Evolutionary conservation across 768 basidiomycete genomes (phyloP), one percentile per base, ranked within the genome.

Genomic region (Auriscalpium vulgare): DNA sequence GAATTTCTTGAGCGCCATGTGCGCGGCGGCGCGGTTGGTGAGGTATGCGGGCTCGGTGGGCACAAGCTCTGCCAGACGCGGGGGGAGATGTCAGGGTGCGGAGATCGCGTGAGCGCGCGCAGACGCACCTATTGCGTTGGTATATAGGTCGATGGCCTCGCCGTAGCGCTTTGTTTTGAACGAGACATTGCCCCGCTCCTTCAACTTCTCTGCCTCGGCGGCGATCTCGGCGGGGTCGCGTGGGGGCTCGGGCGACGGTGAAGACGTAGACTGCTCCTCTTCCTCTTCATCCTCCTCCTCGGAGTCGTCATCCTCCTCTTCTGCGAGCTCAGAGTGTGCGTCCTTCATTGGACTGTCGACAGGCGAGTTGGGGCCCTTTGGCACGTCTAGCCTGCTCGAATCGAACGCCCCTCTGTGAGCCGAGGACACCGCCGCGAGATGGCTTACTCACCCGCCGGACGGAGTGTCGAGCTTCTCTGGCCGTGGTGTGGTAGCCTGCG

Each of bases 1-100:
- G 75, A 87, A 94, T 37, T 81, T 81, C 66, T 92, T 91, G 51
- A 88, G 66, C 0, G 83, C 81, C 81, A 95, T 94, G 66, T 85
- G 81, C 2, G 91, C 85, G 0, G 92, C 91, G 0, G 92, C 91
- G 34, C 91, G 83, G 68, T 95, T 95, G 0, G 90, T 89, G 59
- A 86, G 74, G 65, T 87, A 94, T 3, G 87, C 78, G 0, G 91
- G 82, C 68, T 93, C 87, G 1, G 62, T 60, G 3, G 68, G 55
- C n/a, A 60, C 56, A 11, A 68, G 54, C 9, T 67, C 71, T 71
- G 43, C 16, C n/a, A 17, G n/a, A 13, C 13, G 21, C 9, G 17
- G 11, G 29, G 50, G n/a, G 36, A 43, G 7, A 38, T 17, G 43
- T 49, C 37, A 21, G 19, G 14, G 21, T 29, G 48, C n/a, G 13